Evolutionary conservation across 2,329 filamentous ascomycete species (phyloP).

Genomic region (Alternaria sp.): DNA sequence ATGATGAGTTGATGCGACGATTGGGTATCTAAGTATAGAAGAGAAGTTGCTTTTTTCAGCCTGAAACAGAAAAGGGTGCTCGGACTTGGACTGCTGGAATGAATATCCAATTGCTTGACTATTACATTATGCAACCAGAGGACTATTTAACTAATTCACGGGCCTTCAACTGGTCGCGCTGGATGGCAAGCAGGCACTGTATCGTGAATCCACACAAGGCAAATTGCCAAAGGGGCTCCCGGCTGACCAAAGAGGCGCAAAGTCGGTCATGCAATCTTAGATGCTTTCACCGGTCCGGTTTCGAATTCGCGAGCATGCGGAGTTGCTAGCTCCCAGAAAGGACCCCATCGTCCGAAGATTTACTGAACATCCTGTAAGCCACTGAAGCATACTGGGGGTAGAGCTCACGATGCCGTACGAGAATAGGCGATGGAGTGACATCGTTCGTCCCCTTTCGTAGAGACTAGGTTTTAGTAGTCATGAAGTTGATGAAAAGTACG

Average conservation of each 20-base stretch:
- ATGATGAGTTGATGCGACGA: background rate
- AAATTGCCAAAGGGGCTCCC: constrained; percentile 2
- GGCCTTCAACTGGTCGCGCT: background rate
- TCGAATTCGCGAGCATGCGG: background rate
- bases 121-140: constrained; percentile 1
- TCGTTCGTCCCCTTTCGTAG: background rate
- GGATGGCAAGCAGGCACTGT: background rate
- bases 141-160: constrained; percentile 8
- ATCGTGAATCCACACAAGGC: background rate
- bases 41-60: constrained; percentile 1
- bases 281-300: constrained; percentile 2
- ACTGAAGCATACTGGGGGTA: background rate
- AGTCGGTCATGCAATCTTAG: background rate
- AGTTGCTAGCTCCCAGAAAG: background rate
- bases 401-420: constrained; percentile 1
- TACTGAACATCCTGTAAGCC: constrained; percentile 2
- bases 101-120: constrained; percentile 1
- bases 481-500: background rate
- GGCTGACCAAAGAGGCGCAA: constrained; percentile 3
- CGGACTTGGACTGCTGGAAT: constrained; percentile 1
- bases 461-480: background rate
- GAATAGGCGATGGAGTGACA: constrained; percentile 2
- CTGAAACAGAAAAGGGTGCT: constrained; percentile 5
- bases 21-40: constrained; percentile 1
- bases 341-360: background rate